Evolutionary conservation across 192 early-diverging fungal species (phyloP), one percentile per base, ranked within the genome.

Genomic region (Rhizoclosmatium globosum): DNA sequence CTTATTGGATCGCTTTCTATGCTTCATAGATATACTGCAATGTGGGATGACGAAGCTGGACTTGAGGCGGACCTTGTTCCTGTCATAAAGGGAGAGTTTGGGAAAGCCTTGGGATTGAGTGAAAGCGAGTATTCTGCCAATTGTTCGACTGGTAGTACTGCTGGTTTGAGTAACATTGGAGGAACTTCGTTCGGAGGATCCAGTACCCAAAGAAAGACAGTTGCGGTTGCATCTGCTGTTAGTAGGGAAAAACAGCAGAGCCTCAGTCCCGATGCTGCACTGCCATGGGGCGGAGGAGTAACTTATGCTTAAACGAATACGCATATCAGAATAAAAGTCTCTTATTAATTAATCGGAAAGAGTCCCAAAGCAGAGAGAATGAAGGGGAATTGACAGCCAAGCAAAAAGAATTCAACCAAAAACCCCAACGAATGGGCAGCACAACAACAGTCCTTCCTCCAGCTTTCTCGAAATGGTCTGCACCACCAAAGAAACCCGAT

Each of bases 391-490:
- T 56, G 11, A 56, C 53, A 62, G 21, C 60, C 60, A 62, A 62
- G 60, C 60, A 62, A 21, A 62, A 23, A 7, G 38, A 62, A 62
- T 53, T 53, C 9, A 53, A 53, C 6, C 50, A 13, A 53, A 53
- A 53, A 53, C 62, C 6, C 21, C 21, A 64, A 7, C 9, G 11
- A 64, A 64, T 64, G 62, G 47, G 15, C 64, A 41, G 17, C 21
- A 11, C 70, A 7, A 64, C 59, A 23, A 47, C 72, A 23, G 72
- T 62, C 43, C 23, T 64, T 4, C 59, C 72, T n/a, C 59, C 72
- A 15, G 58, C 72, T 13, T 74, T 43, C 59, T 39, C 57, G 38
- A 74, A 74, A 64, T 74, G 72, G 72, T 17, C 58, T 13, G 72
- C 39, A 7, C 72, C 72, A 46, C 58, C 72, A 45, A 74, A 74